These are phyloP conservation scores for Globisporangium sylvaticum DNA, from an alignment of 352 stramenopile genomes.

Conservation along the genomic window DNA sequence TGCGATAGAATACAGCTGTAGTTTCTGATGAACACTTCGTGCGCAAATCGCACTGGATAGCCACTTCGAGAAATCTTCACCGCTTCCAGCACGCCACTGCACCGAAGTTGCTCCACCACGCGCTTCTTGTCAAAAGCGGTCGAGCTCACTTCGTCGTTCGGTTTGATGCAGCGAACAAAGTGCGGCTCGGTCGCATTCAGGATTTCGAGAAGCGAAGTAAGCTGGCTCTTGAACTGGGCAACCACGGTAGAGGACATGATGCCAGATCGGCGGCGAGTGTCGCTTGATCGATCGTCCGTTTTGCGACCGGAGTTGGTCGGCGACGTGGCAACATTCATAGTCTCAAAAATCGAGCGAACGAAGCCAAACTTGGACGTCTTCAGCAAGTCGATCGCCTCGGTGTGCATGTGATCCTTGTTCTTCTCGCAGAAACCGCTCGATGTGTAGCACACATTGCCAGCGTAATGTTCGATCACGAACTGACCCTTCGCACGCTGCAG, in stretches of 20 bases:
- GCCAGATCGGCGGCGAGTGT: constrained; percentile 54
- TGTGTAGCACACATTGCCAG: constrained; percentile 79
- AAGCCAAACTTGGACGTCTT: constrained; percentile 61
- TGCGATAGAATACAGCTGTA: constrained; percentile 68
- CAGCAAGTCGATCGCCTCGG: constrained; percentile 69
- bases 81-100: constrained; percentile 84
- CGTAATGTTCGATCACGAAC: constrained; percentile 88
- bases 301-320: constrained; percentile 14
- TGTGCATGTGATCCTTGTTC: constrained; percentile 89
- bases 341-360: constrained; percentile 68
- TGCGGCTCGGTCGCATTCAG: constrained; percentile 93
- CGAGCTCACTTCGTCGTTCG: constrained; percentile 68
- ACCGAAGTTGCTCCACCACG: constrained; percentile 81
- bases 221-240: constrained; percentile 93
- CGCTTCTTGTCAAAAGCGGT: constrained; percentile 59
- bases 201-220: constrained; percentile 90
- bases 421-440: constrained; percentile 84
- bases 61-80: constrained; percentile 87
- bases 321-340: constrained; percentile 21
- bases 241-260: constrained; percentile 85
- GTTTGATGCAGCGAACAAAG: constrained; percentile 90
- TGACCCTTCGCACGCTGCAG: constrained; percentile 75
- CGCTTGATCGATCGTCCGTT: constrained; percentile 19
- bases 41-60: constrained; percentile 93
- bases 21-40: constrained; percentile 90